phyloP scores from a whole-genome alignment of 139 green algal species.

The Tetraselmis chui region DNA sequence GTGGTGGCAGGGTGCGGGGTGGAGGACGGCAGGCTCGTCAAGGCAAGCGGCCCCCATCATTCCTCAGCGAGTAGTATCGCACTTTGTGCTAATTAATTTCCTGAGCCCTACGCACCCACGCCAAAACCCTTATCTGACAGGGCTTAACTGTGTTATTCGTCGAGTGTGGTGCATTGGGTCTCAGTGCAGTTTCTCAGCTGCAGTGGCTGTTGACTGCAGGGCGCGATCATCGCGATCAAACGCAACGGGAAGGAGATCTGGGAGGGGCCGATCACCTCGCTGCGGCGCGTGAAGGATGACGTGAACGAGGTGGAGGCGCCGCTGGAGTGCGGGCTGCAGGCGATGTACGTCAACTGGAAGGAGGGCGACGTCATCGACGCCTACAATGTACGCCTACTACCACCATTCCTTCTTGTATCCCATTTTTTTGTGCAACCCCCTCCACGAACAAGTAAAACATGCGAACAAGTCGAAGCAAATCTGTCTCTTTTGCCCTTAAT shows the following conservation, averaged over 20 bases:
- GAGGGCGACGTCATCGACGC: slow-evolving; percentile 49
- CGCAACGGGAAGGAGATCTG: slow-evolving; percentile 44
- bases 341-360: slow-evolving; percentile 68
- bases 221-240: not conserved
- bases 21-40: slow-evolving; percentile 54
- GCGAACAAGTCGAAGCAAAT: no score
- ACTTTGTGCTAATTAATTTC: not conserved
- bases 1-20: slow-evolving; percentile 79
- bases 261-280: slow-evolving; percentile 64
- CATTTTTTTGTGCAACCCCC: no score
- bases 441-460: no score
- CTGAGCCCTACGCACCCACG: not conserved
- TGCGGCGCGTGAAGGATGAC: slow-evolving; percentile 89
- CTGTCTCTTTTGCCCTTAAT: no score
- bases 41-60: slow-evolving; percentile 5
- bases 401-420: no score
- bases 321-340: slow-evolving; percentile 74
- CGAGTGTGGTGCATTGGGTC: slow-evolving; percentile 20
- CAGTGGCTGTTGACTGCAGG: not conserved
- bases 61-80: not conserved
- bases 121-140: slow-evolving; percentile 35
- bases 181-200: slow-evolving; percentile 4
- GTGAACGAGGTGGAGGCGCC: slow-evolving; percentile 77
- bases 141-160: slow-evolving; percentile 26
- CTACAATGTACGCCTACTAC: slow-evolving; percentile 6